phyloP scores from a whole-genome alignment of 1,139 yeast species.

The Saccharomyces hybrid region DNA sequence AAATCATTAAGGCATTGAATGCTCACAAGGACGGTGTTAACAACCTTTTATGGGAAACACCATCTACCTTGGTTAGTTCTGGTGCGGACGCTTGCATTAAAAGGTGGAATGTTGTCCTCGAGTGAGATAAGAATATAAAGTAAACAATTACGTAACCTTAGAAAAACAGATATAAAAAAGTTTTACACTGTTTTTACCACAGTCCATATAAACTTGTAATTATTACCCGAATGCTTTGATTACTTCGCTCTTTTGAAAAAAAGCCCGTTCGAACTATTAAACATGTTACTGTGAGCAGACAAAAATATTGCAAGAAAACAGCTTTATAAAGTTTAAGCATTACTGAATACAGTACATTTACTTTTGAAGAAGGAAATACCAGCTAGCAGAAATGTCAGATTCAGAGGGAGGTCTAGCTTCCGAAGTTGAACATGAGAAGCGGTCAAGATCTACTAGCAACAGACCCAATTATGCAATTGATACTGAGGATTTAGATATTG shows the following conservation, averaged over 20 bases:
- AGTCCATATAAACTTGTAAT: background rate
- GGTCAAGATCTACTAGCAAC: constrained; percentile 19
- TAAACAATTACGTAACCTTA: background rate
- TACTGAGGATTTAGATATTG: constrained; percentile 24
- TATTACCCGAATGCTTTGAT: background rate
- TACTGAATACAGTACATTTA: background rate
- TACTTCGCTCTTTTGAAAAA: background rate
- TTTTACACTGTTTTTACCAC: too few species aligned
- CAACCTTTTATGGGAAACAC: constrained; percentile 57
- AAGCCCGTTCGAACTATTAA: background rate
- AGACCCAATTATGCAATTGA: constrained; percentile 25
- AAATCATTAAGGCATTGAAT: constrained; percentile 61
- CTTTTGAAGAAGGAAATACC: background rate
- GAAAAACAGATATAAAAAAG: background rate
- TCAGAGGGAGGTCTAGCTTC: constrained; percentile 8
- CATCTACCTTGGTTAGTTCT: constrained; percentile 46
- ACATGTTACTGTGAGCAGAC: background rate
- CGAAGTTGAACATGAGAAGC: constrained; percentile 5
- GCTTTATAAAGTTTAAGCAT: background rate
- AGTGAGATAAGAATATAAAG: background rate
- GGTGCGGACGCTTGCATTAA: constrained; percentile 83
- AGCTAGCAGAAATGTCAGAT: constrained; percentile 1
- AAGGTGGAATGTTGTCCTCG: constrained; percentile 48
- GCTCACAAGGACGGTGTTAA: constrained; percentile 88
- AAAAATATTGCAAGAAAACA: background rate